Evolutionary conservation across 148 eudicot species (phyloP).

Genomic region (Camellia lanceoleosa): DNA sequence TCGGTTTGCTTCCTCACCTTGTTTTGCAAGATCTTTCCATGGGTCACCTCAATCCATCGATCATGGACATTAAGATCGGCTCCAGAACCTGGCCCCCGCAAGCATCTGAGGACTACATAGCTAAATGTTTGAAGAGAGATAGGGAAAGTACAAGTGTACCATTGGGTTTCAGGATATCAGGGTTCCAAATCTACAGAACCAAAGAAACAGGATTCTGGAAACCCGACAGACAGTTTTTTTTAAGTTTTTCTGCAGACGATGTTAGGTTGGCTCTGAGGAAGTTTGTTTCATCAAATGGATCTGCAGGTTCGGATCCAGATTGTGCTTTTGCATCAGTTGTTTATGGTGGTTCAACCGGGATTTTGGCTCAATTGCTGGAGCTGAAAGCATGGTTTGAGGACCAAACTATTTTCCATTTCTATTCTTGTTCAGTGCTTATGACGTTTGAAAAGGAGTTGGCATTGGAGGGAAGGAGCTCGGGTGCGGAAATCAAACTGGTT

Average conservation of each 20-base stretch:
- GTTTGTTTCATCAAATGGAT: constrained; percentile 58
- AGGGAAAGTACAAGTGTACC: constrained; percentile 43
- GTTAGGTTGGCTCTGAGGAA: constrained; percentile 57
- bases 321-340: constrained; percentile 50
- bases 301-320: constrained; percentile 28
- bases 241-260: constrained; percentile 42
- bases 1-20: constrained; percentile 68
- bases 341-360: constrained; percentile 69
- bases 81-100: constrained; percentile 82
- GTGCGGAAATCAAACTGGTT: constrained; percentile 66
- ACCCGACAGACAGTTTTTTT: constrained; percentile 41
- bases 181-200: constrained; percentile 46
- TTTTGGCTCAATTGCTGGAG: constrained; percentile 71
- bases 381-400: constrained; percentile 94
- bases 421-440: constrained; percentile 66
- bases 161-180: constrained; percentile 80
- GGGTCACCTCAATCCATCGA: constrained; percentile 48
- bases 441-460: constrained; percentile 51
- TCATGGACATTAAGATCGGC: constrained; percentile 85
- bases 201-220: constrained; percentile 67
- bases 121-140: constrained; percentile 71
- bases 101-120: constrained; percentile 63
- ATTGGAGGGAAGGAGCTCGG: constrained; percentile 29
- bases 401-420: constrained; percentile 75
- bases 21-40: constrained; percentile 56